These are phyloP conservation scores for Volvariella surrecta DNA, from an alignment of 1,284 basidiomycete genomes.

Conservation along the genomic window DNA sequence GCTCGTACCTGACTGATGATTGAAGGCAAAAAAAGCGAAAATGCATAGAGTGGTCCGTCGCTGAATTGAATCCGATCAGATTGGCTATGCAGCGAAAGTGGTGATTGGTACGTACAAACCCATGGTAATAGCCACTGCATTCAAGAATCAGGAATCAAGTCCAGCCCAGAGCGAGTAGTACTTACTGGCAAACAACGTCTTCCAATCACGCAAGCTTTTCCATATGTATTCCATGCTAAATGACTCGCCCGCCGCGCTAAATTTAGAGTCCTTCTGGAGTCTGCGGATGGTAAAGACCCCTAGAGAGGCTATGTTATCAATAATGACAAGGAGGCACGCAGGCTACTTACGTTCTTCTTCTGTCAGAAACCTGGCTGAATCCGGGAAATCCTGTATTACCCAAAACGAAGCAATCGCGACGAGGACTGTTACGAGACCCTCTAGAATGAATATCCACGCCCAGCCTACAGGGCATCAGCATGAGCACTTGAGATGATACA, in stretches of 20 bases:
- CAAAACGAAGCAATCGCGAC: slow-evolving; percentile 47
- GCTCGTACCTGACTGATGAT: slow-evolving; percentile 47
- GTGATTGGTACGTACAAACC: slow-evolving; percentile 29
- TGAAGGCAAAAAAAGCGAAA: slow-evolving; percentile 59
- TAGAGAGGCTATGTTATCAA: slow-evolving; percentile 26
- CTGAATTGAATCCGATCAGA: slow-evolving; percentile 16
- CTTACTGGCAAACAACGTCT: slow-evolving; percentile 63
- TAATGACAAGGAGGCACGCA: neutral
- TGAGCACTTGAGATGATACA: slow-evolving; percentile 15
- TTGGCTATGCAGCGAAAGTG: slow-evolving; percentile 19
- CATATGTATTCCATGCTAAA: slow-evolving; percentile 50
- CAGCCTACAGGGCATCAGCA: slow-evolving; percentile 22
- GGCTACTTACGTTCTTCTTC: slow-evolving; percentile 49
- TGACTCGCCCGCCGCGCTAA: slow-evolving; percentile 63
- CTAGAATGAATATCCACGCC: slow-evolving; percentile 72
- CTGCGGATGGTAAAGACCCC: slow-evolving; percentile 59
- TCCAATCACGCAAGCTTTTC: slow-evolving; percentile 60
- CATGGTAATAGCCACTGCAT: slow-evolving; percentile 49
- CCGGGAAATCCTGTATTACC: slow-evolving; percentile 75
- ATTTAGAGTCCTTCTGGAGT: slow-evolving; percentile 59
- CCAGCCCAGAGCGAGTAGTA: slow-evolving; percentile 10
- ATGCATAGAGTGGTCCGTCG: slow-evolving; percentile 63
- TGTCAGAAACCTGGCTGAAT: slow-evolving; percentile 65
- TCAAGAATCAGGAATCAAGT: slow-evolving; percentile 3
- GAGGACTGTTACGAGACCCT: slow-evolving; percentile 60